Percentiles rank a stretch among this genome's conserved stretches.
phyloP scores from a whole-genome alignment of 345 rosid genomes.

The Eucalyptus tenuipes region DNA sequence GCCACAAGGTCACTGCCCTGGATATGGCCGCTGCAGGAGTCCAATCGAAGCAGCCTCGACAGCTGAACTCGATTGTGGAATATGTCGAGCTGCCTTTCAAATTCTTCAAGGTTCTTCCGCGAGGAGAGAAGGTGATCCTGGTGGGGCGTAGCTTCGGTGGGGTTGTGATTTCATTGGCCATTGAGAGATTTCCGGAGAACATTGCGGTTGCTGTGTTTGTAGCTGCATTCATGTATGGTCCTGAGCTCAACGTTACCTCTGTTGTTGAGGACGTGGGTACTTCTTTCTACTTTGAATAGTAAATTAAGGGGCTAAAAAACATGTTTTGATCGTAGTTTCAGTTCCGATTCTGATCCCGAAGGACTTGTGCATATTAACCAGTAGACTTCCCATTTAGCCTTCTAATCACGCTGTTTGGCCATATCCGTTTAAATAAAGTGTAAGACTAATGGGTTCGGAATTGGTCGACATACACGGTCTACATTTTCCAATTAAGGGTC shows the following conservation, averaged over 20 bases:
- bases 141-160: slow-evolving; percentile 26
- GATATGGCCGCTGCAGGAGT: slow-evolving; percentile 25
- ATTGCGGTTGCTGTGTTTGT: slow-evolving; percentile 3
- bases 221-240: slow-evolving; percentile 11
- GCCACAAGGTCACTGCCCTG: slow-evolving; percentile 21
- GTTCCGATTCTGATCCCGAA: neutral
- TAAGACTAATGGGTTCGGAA: neutral
- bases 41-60: neutral
- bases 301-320: neutral
- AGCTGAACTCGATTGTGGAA: neutral
- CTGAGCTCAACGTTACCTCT: neutral
- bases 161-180: slow-evolving; percentile 3
- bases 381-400: neutral
- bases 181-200: slow-evolving; percentile 8
- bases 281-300: neutral
- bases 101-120: neutral
- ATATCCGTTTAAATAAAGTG: neutral
- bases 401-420: neutral
- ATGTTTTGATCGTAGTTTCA: neutral
- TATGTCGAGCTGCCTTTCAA: slow-evolving; percentile 7
- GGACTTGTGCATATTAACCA: neutral
- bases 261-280: neutral
- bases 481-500: neutral
- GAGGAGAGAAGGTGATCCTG: slow-evolving; percentile 4
- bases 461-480: neutral